These are phyloP conservation scores for Oxytropis ochrocephala DNA, from an alignment of 306 rosid genomes.

Conservation along the genomic window DNA sequence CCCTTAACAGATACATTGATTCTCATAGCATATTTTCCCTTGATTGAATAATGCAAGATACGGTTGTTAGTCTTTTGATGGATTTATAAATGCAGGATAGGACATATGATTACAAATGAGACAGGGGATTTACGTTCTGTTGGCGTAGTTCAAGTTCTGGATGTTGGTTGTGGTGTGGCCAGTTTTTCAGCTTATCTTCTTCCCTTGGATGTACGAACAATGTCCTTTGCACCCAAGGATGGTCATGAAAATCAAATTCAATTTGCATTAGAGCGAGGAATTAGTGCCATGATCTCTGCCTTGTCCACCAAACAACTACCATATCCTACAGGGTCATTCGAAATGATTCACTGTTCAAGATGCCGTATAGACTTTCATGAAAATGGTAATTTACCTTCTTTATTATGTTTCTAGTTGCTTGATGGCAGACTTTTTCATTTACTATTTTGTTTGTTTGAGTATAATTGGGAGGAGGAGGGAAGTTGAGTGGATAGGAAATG, in stretches of 20 bases:
- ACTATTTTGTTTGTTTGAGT: neutral
- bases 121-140: conserved; percentile 71
- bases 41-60: neutral
- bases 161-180: conserved; percentile 97
- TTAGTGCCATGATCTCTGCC: conserved; percentile 85
- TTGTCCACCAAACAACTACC: conserved; percentile 86
- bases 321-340: conserved; percentile 74
- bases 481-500: neutral
- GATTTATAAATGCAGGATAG: conserved; percentile 52
- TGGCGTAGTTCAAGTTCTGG: conserved; percentile 72
- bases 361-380: conserved; percentile 90
- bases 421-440: neutral
- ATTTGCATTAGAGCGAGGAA: conserved; percentile 90
- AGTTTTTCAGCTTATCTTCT: conserved; percentile 95
- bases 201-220: conserved; percentile 68
- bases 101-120: conserved; percentile 77
- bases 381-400: conserved; percentile 49
- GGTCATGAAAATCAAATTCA: conserved; percentile 95
- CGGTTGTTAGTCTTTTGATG: conserved; percentile 3
- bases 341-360: conserved; percentile 93
- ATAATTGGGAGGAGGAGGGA: neutral
- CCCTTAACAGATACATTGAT: neutral
- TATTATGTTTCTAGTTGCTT: conserved; percentile 1
- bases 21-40: neutral
- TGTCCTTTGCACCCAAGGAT: conserved; percentile 99